Conservation (phyloP, 371 early-diverging fungal genomes). For the Mortierella sp. region DNA sequence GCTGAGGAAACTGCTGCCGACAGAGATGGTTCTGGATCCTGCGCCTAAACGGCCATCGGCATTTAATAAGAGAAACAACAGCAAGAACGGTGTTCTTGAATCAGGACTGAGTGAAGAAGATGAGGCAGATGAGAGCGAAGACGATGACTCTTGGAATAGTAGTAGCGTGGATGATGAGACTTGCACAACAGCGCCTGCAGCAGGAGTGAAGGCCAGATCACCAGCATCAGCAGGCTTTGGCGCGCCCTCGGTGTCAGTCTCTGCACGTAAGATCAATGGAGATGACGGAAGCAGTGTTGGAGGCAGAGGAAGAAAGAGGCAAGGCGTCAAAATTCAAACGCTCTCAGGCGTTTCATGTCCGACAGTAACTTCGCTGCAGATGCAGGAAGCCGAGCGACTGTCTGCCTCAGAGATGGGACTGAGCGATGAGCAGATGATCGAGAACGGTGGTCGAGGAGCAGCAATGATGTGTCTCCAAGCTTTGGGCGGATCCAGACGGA, state of each 20-base stretch:
- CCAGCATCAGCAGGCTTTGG: not conserved
- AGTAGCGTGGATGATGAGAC: constrained; percentile 39
- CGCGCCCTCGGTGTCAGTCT: constrained; percentile 8
- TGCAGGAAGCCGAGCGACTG: constrained; percentile 70
- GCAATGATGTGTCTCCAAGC: constrained; percentile 76
- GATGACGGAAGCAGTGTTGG: constrained; percentile 45
- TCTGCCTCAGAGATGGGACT: constrained; percentile 69
- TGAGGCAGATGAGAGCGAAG: constrained; percentile 45
- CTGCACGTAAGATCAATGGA: constrained; percentile 6
- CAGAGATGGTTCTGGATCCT: constrained; percentile 67
- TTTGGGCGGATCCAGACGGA: constrained; percentile 77
- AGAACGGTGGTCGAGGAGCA: constrained; percentile 84
- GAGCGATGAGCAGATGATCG: constrained; percentile 77
- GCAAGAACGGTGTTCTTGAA: constrained; percentile 27
- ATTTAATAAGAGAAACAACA: constrained; percentile 19
- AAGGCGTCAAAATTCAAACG: constrained; percentile 59
- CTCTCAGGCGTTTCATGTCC: constrained; percentile 65
- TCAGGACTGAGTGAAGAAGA: constrained; percentile 40
- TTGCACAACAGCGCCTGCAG: not conserved
- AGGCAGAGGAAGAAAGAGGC: constrained; percentile 32
- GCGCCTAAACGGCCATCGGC: constrained; percentile 30
- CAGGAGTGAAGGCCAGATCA: constrained; percentile 9
- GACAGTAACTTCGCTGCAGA: constrained; percentile 67
- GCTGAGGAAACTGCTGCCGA: constrained; percentile 58
- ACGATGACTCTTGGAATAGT: constrained; percentile 50